Evolutionary conservation across 2,329 filamentous ascomycete genomes (phyloP).

Genomic region (Aspergillus oerlinghausenensis): DNA sequence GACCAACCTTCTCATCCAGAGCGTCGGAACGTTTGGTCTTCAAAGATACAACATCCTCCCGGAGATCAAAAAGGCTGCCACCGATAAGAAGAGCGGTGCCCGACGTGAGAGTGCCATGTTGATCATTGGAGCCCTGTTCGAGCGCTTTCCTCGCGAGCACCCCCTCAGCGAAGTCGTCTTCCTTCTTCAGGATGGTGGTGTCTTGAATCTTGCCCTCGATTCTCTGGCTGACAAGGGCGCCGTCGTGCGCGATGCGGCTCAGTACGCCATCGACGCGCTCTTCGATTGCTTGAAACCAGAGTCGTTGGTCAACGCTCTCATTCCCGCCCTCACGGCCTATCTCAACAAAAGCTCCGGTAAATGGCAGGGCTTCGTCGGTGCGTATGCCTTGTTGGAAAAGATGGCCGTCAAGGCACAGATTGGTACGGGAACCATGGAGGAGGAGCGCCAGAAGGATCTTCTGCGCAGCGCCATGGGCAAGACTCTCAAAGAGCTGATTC

Average conservation of each 20-base stretch:
- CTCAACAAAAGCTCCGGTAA: constrained; percentile 81
- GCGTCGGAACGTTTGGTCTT: constrained; percentile 60
- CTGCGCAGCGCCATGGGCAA: constrained; percentile 85
- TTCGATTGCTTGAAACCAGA: constrained; percentile 77
- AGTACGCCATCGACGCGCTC: constrained; percentile 88
- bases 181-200: constrained; percentile 70
- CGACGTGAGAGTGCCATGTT: constrained; percentile 91
- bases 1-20: constrained; percentile 60
- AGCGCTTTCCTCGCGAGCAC: constrained; percentile 75
- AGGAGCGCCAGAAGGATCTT: constrained; percentile 82
- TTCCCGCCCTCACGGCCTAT: constrained; percentile 72
- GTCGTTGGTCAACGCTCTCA: constrained; percentile 73
- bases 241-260: constrained; percentile 83
- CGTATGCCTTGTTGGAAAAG: constrained; percentile 76
- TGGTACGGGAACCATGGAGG: constrained; percentile 75
- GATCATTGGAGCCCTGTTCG: constrained; percentile 86
- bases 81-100: constrained; percentile 87
- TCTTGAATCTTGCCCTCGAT: constrained; percentile 72
- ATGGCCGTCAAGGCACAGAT: constrained; percentile 95
- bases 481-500: constrained; percentile 74
- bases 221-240: constrained; percentile 83
- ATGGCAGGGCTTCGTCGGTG: constrained; percentile 94
- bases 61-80: constrained; percentile 69
- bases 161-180: constrained; percentile 76
- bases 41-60: constrained; percentile 58